Base-by-base conservation (phyloP, 108 stramenopile species). In the Chaetoceros muelleri region DNA sequence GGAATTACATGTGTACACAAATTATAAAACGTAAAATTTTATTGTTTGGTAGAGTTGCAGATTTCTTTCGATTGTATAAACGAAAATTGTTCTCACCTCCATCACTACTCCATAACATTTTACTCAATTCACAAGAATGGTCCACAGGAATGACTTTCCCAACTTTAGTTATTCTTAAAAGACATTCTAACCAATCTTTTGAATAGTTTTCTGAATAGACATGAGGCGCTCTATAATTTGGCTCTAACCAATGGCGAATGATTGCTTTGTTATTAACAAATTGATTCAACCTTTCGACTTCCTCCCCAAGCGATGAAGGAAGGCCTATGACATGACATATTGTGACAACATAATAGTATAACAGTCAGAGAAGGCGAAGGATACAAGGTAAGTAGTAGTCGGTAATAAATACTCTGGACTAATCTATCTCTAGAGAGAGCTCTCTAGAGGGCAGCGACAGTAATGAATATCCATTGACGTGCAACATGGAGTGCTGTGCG, bases 241-340 rank as follows among this genome's bases (percentile, higher is more conserved):
- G 81, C 52, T 91, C 77, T 16, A 91, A 65, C 46, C 58, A 91
- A 54, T 91, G 90, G 28, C 70, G 70, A 10, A 91, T 69, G 1
- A 78, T 66, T 26, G 64, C 64, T 21, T 56, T 48, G 28, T 60
- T 29, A 28, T 53, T 24, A 52, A 30, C 52, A 45, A 62, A 71
- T 20, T 52, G 24, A 53, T 66, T 58, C 18, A 85, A 55, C 1
- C 48, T 58, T 18, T 64, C 48, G 25, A 81, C 13, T 13, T 40
- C 34, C 5, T n/a, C n/a, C n/a, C n/a, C n/a, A n/a, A n/a, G n/a
- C n/a, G n/a, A n/a, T n/a, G n/a, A n/a, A n/a, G n/a, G n/a, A n/a
- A n/a, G n/a, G n/a, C n/a, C n/a, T n/a, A n/a, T n/a, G n/a, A n/a
- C n/a, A n/a, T n/a, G n/a, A n/a, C n/a, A n/a, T n/a, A n/a, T n/a